These are phyloP conservation scores for Penicillium hesseltinei DNA, from an alignment of 2,329 filamentous ascomycete species.

Conservation along the genomic window DNA sequence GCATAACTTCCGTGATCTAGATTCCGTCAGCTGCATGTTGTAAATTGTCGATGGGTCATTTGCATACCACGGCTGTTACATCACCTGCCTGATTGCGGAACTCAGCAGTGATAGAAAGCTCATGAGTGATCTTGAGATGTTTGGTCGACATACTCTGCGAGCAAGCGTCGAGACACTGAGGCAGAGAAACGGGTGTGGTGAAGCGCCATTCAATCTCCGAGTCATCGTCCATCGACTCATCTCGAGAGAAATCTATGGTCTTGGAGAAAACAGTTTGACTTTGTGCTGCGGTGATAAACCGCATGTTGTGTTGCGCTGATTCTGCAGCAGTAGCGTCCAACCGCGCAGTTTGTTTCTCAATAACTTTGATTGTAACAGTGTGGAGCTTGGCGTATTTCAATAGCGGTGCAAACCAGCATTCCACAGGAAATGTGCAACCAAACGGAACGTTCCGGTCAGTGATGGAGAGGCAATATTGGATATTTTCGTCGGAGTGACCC, in stretches of 20 bases:
- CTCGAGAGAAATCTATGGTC: neutral
- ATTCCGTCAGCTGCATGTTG: neutral
- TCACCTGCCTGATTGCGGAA: neutral
- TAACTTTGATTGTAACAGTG: constrained; percentile 9
- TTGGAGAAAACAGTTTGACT: constrained; percentile 8
- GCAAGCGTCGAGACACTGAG: neutral
- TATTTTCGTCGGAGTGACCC: constrained; percentile 6
- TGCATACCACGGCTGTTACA: neutral
- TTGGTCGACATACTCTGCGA: constrained; percentile 5
- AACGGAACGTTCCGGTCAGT: constrained; percentile 19
- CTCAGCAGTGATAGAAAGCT: neutral
- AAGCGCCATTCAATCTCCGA: constrained; percentile 8
- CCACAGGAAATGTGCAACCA: constrained; percentile 19
- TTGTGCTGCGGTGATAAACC: constrained; percentile 12
- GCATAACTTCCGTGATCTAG: neutral
- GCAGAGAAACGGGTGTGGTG: neutral
- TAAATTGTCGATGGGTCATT: fast-evolving
- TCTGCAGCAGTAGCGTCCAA: constrained; percentile 20
- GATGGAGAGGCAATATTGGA: constrained; percentile 22
- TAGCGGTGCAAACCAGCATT: constrained; percentile 19
- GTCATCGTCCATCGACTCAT: neutral
- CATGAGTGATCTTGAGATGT: constrained; percentile 4
- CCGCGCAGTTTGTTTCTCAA: constrained; percentile 18
- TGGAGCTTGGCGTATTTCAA: constrained; percentile 10
- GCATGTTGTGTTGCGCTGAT: constrained; percentile 11